A percentile compares a stretch with the other conserved stretches of the same genome.
These are phyloP conservation scores for Sechiopsis laciniata DNA, from an alignment of 306 rosid species.

Conservation along the genomic window DNA sequence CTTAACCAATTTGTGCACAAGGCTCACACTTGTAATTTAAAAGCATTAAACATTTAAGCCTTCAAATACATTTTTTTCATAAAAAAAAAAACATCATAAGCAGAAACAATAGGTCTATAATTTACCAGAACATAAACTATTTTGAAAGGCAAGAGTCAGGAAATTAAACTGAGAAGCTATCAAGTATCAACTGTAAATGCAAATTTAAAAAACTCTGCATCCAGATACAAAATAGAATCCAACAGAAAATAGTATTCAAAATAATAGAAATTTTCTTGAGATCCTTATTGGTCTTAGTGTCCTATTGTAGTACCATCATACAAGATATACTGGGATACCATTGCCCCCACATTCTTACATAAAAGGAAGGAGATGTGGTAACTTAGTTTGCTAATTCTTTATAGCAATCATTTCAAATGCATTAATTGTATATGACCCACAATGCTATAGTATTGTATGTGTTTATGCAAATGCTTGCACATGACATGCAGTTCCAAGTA, in stretches of 20 bases:
- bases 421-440: constrained; percentile 12
- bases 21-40: neutral
- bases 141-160: neutral
- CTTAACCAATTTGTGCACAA: neutral
- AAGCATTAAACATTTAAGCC: neutral
- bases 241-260: neutral
- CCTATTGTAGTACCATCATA: too few relatives aligned
- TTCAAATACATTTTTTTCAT: too few relatives aligned
- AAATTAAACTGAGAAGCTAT: neutral
- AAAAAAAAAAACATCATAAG: neutral
- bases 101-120: neutral
- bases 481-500: constrained; percentile 10
- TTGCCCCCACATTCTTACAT: neutral
- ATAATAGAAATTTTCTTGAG: neutral
- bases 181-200: neutral
- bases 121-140: neutral
- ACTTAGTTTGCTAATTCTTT: neutral
- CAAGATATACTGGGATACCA: neutral
- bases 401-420: constrained; percentile 8
- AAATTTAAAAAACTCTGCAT: neutral
- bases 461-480: constrained; percentile 1
- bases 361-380: neutral
- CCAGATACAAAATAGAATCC: neutral
- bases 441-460: neutral
- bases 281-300: neutral